These are phyloP conservation scores for Aphanomyces euteiches DNA, from an alignment of 352 stramenopile genomes.

Conservation along the genomic window DNA sequence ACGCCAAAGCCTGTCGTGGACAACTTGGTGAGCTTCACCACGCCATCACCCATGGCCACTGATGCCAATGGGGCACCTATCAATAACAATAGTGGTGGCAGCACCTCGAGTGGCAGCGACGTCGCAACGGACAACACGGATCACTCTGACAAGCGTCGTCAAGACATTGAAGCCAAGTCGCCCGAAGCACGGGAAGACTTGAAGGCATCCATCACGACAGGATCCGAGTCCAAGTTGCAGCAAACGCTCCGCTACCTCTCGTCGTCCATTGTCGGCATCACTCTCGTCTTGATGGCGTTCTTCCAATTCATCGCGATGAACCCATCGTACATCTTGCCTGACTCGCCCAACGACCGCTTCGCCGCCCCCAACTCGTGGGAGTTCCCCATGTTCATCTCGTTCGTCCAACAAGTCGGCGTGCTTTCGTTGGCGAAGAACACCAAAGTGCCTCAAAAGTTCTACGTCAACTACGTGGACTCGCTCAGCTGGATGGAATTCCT, in stretches of 20 bases:
- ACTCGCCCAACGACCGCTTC: background rate
- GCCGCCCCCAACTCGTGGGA: slow-evolving; percentile 68
- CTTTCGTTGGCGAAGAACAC: slow-evolving; percentile 57
- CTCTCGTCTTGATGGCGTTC: slow-evolving; percentile 16
- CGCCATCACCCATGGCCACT: background rate
- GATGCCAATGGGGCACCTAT: background rate
- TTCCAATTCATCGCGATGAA: slow-evolving; percentile 24
- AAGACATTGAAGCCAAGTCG: background rate
- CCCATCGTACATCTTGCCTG: slow-evolving; percentile 22
- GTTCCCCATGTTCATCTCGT: slow-evolving; percentile 58
- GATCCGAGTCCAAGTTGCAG: slow-evolving; percentile 12
- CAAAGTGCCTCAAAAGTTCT: slow-evolving; percentile 57
- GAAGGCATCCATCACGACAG: slow-evolving; percentile 16
- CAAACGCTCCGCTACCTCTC: slow-evolving; percentile 21
- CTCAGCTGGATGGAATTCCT: slow-evolving; percentile 72
- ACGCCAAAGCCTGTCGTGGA: background rate
- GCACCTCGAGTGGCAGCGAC: background rate
- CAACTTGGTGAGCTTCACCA: background rate
- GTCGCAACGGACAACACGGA: background rate
- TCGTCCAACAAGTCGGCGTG: slow-evolving; percentile 65
- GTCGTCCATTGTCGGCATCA: slow-evolving; percentile 22
- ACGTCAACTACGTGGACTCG: slow-evolving; percentile 66
- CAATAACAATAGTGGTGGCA: background rate
- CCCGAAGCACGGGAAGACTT: background rate
- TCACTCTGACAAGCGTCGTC: background rate